Percentiles rank a stretch among this genome's conserved stretches.
Evolutionary conservation across 371 early-diverging fungal species (phyloP).

Genomic region (Apophysomyces variabilis): DNA sequence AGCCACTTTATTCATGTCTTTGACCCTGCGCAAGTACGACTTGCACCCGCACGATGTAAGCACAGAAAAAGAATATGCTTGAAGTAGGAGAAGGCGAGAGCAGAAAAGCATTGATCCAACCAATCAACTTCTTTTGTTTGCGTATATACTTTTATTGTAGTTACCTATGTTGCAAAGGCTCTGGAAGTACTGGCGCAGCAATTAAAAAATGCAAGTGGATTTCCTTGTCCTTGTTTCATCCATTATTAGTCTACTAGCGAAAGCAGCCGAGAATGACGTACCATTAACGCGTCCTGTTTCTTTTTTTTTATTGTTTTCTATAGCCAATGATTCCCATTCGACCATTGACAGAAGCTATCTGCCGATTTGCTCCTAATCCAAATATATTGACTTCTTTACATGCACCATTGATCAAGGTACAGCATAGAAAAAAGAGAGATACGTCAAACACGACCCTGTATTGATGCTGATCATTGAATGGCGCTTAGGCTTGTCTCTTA

Average conservation of each 20-base stretch:
- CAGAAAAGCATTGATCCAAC: too few relatives aligned
- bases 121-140: too few relatives aligned
- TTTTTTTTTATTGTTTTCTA: background rate
- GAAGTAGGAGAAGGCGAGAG: too few relatives aligned
- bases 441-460: background rate
- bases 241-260: too few relatives aligned
- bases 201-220: constrained; percentile 26
- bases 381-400: constrained; percentile 64
- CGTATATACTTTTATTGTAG: constrained; percentile 20
- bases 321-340: constrained; percentile 52
- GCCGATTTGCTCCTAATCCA: constrained; percentile 34
- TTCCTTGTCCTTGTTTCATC: background rate
- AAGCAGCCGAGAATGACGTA: too few relatives aligned
- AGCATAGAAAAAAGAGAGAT: constrained; percentile 6
- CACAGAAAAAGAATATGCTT: background rate
- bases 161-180: constrained; percentile 49
- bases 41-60: constrained; percentile 52
- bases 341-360: constrained; percentile 45
- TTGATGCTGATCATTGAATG: background rate
- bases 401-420: constrained; percentile 56
- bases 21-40: constrained; percentile 47
- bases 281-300: too few relatives aligned
- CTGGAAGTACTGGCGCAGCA: constrained; percentile 44
- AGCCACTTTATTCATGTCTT: constrained; percentile 52
- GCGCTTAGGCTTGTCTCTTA: constrained; percentile 56